Conservation (phyloP, 2,329 filamentous ascomycete genomes). For the Paramyrothecium sp. region DNA sequence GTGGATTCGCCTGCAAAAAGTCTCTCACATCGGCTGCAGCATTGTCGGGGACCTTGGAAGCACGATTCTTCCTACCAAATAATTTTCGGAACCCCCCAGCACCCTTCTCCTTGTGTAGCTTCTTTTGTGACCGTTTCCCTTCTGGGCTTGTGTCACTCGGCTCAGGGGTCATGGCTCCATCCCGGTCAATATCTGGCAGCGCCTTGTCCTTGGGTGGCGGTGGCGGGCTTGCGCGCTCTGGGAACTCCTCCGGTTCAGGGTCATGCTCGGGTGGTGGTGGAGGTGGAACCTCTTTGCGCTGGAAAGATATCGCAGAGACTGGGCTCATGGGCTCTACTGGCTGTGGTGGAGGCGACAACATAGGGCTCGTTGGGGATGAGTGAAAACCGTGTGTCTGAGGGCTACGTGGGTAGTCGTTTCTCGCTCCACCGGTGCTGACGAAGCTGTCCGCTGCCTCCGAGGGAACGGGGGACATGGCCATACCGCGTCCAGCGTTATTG, state of each 20-base stretch:
- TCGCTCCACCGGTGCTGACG: constrained; percentile 18
- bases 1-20: constrained; percentile 43
- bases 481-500: constrained; percentile 67
- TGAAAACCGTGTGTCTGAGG: neutral
- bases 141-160: constrained; percentile 37
- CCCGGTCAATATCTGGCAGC: constrained; percentile 16
- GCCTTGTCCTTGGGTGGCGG: constrained; percentile 22
- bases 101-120: constrained; percentile 55
- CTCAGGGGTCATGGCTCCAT: constrained; percentile 19
- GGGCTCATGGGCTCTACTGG: neutral
- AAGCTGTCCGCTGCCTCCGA: constrained; percentile 22
- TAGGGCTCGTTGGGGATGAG: neutral
- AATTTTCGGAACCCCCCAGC: constrained; percentile 60
- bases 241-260: constrained; percentile 7
- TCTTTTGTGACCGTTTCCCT: constrained; percentile 40
- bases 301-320: neutral
- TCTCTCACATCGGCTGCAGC: constrained; percentile 49
- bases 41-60: constrained; percentile 55
- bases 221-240: constrained; percentile 12
- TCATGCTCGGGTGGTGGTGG: neutral
- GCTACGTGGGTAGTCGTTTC: neutral
- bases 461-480: constrained; percentile 29
- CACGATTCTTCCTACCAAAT: constrained; percentile 62
- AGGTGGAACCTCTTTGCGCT: neutral
- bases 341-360: neutral